These are phyloP conservation scores for Populus ilicifolia DNA, from an alignment of 345 rosid genomes.

Conservation along the genomic window DNA sequence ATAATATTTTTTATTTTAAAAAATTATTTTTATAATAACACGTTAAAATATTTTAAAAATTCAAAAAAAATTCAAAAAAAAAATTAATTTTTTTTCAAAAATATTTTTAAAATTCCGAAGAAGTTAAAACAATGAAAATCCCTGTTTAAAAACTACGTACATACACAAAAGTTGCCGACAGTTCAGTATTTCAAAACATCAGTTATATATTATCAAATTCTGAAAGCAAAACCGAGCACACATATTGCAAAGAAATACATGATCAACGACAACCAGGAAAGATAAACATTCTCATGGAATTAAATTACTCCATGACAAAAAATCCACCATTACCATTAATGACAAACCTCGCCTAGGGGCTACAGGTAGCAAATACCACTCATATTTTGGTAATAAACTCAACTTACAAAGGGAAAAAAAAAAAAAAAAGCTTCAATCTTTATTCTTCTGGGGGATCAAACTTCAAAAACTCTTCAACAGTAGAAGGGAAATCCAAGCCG, in stretches of 20 bases:
- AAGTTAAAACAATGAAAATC: too few species aligned
- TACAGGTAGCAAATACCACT: background rate
- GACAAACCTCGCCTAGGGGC: background rate
- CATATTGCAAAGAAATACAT: too few species aligned
- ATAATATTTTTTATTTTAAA: too few species aligned
- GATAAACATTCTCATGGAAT: background rate
- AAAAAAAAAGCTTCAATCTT: slow-evolving; percentile 2
- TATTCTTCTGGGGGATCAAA: slow-evolving; percentile 35
- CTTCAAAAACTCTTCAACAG: slow-evolving; percentile 37
- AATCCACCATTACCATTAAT: background rate
- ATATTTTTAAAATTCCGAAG: too few species aligned
- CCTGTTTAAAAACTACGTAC: too few species aligned
- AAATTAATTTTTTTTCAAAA: too few species aligned
- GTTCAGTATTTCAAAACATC: background rate
- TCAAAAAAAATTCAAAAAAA: too few species aligned
- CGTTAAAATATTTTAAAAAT: too few species aligned
- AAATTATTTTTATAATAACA: too few species aligned
- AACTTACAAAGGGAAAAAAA: background rate
- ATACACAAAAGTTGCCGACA: too few species aligned
- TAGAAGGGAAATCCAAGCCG: slow-evolving; percentile 45
- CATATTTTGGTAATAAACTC: background rate
- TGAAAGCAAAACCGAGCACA: background rate
- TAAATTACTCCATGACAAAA: background rate
- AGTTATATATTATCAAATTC: background rate
- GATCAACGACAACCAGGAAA: background rate